phyloP scores from a whole-genome alignment of 805 yeast species.

The Pichia sporocuriosa region DNA sequence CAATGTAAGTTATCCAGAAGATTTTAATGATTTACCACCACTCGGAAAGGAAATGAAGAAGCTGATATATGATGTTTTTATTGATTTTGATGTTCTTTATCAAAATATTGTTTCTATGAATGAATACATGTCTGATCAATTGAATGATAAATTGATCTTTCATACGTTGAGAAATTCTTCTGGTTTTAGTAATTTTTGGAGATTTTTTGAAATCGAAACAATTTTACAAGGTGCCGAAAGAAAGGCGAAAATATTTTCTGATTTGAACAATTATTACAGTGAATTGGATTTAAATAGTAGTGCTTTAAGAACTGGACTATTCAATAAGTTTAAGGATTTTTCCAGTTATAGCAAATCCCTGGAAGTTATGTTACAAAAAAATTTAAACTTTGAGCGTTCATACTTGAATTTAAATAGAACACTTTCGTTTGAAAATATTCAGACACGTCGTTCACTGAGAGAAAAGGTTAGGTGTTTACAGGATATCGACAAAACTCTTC shows the following conservation, averaged over 20 bases:
- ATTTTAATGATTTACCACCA: constrained; percentile 11
- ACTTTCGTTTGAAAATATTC: constrained; percentile 18
- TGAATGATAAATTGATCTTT: constrained; percentile 9
- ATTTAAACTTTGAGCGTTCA: not conserved
- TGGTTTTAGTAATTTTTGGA: constrained; percentile 25
- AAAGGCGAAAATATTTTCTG: not conserved
- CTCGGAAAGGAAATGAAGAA: constrained; percentile 23
- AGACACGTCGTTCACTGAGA: constrained; percentile 15
- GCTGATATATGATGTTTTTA: constrained; percentile 25
- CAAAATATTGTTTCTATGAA: constrained; percentile 18
- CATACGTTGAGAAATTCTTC: constrained; percentile 22
- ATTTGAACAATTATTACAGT: not conserved
- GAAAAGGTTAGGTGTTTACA: constrained; percentile 13
- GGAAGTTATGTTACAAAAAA: constrained; percentile 1
- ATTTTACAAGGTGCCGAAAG: constrained; percentile 14
- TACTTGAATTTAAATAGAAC: constrained; percentile 10
- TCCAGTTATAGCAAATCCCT: constrained; percentile 11
- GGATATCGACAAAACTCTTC: constrained; percentile 15
- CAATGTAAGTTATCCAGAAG: constrained; percentile 19
- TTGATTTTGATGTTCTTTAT: constrained; percentile 23
- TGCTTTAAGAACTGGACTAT: constrained; percentile 5
- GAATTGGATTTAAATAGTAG: not conserved
- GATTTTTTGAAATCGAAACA: constrained; percentile 23
- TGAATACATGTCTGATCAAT: constrained; percentile 23
- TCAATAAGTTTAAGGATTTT: constrained; percentile 9